Percentiles rank a stretch among this genome's conserved stretches.
Conservation (phyloP, 2,329 filamentous ascomycete species). For the Sclerotiophoma versabilis region DNA sequence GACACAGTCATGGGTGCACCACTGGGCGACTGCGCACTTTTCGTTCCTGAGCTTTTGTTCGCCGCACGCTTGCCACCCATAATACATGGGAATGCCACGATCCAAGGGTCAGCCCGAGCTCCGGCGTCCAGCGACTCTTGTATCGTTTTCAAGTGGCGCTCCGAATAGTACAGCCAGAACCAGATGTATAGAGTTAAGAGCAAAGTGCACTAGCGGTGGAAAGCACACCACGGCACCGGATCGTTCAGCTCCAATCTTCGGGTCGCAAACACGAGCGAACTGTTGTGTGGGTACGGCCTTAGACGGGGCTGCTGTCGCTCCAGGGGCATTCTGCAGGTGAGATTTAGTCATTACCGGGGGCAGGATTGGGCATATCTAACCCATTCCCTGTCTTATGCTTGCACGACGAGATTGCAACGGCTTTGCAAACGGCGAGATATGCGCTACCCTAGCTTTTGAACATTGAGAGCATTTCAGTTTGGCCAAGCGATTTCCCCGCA, state of each 20-base stretch:
- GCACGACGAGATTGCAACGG: neutral
- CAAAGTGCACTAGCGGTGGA: neutral
- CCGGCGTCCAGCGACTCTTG: too few species aligned
- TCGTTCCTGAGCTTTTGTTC: too few species aligned
- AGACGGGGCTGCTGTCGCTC: neutral
- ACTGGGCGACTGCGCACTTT: neutral
- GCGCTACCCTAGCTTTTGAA: slow-evolving; percentile 1
- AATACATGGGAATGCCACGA: too few species aligned
- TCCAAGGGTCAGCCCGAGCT: too few species aligned
- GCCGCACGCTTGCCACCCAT: too few species aligned
- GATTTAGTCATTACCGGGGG: neutral
- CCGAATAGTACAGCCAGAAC: too few species aligned
- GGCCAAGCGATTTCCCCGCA: slow-evolving; percentile 9
- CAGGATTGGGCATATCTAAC: neutral
- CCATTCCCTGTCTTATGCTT: neutral
- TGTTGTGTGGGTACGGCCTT: neutral
- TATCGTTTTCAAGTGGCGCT: too few species aligned
- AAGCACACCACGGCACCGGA: too few species aligned
- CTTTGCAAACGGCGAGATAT: neutral
- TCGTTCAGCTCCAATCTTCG: neutral
- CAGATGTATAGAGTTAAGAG: too few species aligned
- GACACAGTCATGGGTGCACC: neutral
- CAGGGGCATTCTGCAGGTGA: neutral
- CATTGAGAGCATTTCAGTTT: neutral
- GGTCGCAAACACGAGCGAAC: neutral